phyloP scores from a whole-genome alignment of 75 land plant genomes.

The Adiantum capillusveneris region DNA sequence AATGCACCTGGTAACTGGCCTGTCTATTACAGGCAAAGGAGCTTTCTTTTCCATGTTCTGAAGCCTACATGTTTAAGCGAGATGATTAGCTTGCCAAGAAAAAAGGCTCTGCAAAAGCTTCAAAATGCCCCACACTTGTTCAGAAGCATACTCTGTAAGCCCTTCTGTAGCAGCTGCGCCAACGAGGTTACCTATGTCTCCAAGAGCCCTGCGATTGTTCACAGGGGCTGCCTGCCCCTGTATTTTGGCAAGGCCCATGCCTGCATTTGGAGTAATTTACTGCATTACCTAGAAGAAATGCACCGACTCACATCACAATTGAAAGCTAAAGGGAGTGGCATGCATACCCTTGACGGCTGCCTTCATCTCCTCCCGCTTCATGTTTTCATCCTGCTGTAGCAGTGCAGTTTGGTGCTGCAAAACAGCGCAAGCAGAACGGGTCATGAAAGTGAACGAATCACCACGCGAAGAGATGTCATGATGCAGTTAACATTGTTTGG shows the following conservation, averaged over 20 bases:
- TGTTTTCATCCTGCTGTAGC: constrained; percentile 3
- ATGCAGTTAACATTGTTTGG: background rate
- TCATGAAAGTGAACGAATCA: background rate
- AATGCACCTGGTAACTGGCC: constrained; percentile 9
- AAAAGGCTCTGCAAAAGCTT: background rate
- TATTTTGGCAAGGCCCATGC: no score
- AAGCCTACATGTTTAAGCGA: background rate
- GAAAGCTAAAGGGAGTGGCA: background rate
- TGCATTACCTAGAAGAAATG: background rate
- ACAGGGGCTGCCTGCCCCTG: constrained; percentile 8
- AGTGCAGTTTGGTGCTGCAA: background rate
- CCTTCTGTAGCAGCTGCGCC: constrained; percentile 14
- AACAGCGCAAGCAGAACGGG: background rate
- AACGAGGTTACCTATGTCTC: constrained; percentile 82
- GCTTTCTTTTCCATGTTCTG: constrained; percentile 4
- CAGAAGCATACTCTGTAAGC: background rate
- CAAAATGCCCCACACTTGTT: no score
- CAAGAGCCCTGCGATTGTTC: constrained; percentile 54
- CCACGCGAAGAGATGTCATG: background rate
- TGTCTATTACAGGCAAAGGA: constrained; percentile 2
- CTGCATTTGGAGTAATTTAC: background rate
- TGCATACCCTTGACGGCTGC: background rate
- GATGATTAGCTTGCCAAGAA: background rate
- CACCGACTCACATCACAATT: background rate
- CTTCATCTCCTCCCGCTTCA: background rate